These are phyloP conservation scores for Backusella luteola DNA, from an alignment of 192 early-diverging fungal genomes.

Conservation along the genomic window DNA sequence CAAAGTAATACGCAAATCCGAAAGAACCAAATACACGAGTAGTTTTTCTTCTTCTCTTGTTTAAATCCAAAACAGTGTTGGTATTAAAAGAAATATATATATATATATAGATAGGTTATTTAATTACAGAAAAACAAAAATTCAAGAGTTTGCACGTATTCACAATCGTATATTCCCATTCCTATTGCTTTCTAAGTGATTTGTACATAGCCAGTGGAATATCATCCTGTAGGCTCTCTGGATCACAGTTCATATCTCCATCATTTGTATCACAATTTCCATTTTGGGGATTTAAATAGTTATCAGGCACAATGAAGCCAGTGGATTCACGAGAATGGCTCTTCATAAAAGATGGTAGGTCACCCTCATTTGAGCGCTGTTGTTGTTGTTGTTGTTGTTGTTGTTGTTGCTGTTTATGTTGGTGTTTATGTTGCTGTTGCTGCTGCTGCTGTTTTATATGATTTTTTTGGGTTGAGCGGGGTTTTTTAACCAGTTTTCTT, in stretches of 20 bases:
- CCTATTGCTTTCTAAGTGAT: not conserved
- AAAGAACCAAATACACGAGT: too few species aligned
- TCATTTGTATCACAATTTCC: not conserved
- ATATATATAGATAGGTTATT: not conserved
- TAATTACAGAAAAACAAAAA: not conserved
- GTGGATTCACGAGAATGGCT: slow-evolving; percentile 7
- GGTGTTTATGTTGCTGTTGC: not conserved
- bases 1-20: too few species aligned
- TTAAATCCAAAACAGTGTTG: too few species aligned
- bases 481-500: not conserved
- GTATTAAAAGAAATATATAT: too few species aligned
- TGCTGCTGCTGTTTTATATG: not conserved
- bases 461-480: not conserved
- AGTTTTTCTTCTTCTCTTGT: too few species aligned
- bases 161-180: not conserved
- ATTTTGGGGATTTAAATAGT: slow-evolving; percentile 14
- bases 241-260: not conserved
- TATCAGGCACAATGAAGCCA: not conserved
- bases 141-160: not conserved
- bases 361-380: not conserved
- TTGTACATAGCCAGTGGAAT: not conserved
- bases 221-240: not conserved
- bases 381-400: not conserved
- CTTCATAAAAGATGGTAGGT: slow-evolving; percentile 5
- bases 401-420: not conserved